phyloP scores from a whole-genome alignment of 1,139 yeast genomes.

The Diutina catenulata region DNA sequence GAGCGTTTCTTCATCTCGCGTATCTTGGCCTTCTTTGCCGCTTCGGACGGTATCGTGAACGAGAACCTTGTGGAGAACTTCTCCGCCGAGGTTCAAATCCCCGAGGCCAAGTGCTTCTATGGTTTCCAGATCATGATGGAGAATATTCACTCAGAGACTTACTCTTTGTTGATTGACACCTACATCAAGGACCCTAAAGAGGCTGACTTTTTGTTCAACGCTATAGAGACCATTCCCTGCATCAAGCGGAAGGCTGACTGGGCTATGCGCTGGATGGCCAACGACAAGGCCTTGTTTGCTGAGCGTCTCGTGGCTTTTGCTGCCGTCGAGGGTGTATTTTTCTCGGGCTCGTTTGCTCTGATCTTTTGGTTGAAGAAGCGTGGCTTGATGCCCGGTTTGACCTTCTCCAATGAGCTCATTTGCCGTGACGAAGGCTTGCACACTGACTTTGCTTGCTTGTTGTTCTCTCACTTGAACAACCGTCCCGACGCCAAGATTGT shows the following conservation, averaged over 20 bases:
- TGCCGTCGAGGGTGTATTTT: slow-evolving; percentile 97
- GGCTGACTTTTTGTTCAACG: slow-evolving; percentile 79
- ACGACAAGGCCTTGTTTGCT: slow-evolving; percentile 76
- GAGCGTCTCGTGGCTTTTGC: slow-evolving; percentile 98
- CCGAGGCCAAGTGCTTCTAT: slow-evolving; percentile 97
- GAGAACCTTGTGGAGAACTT: slow-evolving; percentile 95
- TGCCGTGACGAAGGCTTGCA: slow-evolving; percentile 98
- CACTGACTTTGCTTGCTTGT: slow-evolving; percentile 94
- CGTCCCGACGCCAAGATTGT: slow-evolving; percentile 75
- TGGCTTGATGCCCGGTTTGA: slow-evolving; percentile 96
- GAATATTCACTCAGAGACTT: slow-evolving; percentile 95
- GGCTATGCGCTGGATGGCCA: slow-evolving; percentile 95
- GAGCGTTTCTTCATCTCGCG: slow-evolving; percentile 86
- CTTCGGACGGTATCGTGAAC: slow-evolving; percentile 95
- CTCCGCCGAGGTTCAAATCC: slow-evolving; percentile 91
- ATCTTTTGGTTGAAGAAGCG: slow-evolving; percentile 97
- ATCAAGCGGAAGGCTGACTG: slow-evolving; percentile 95
- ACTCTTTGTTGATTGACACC: slow-evolving; percentile 86
- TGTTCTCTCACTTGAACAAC: slow-evolving; percentile 84
- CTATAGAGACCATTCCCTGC: slow-evolving; percentile 88
- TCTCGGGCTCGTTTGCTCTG: slow-evolving; percentile 95
- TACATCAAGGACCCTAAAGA: slow-evolving; percentile 93
- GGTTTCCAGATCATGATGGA: slow-evolving; percentile 99
- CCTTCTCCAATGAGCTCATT: slow-evolving; percentile 92
- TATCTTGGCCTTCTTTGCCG: slow-evolving; percentile 96